phyloP scores from a whole-genome alignment of 2,329 filamentous ascomycete species.

The Calonectria henricotiae region DNA sequence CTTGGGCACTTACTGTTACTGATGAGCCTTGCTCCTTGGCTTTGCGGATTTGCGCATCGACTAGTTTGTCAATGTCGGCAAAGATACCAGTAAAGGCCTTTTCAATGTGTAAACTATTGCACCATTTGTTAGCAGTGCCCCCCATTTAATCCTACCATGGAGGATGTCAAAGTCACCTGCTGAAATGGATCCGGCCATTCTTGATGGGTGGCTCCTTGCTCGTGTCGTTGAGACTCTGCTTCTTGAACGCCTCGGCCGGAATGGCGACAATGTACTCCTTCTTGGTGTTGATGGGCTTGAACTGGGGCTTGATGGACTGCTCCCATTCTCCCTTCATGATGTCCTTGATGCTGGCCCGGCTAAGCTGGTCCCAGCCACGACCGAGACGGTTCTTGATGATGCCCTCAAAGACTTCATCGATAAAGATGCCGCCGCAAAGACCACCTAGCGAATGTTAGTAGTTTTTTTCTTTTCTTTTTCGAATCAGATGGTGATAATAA shows the following conservation, averaged over 20 bases:
- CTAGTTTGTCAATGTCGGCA: conserved; percentile 3
- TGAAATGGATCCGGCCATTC: conserved; percentile 31
- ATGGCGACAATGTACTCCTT: conserved; percentile 38
- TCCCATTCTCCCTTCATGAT: conserved; percentile 37
- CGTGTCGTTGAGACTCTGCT: background rate
- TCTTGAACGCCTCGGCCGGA: conserved; percentile 31
- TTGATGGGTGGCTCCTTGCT: conserved; percentile 23
- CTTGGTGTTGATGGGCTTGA: conserved; percentile 20
- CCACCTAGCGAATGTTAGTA: conserved; percentile 24
- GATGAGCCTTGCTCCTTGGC: conserved; percentile 3
- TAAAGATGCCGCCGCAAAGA: conserved; percentile 39
- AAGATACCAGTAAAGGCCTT: conserved; percentile 19
- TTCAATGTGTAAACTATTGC: conserved; percentile 4
- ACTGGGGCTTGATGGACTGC: conserved; percentile 35
- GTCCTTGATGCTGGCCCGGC: conserved; percentile 27
- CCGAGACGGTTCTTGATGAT: conserved; percentile 20
- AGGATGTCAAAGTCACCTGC: background rate
- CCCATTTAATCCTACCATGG: no score
- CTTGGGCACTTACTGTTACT: background rate
- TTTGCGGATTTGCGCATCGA: conserved; percentile 19
- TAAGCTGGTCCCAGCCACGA: conserved; percentile 28
- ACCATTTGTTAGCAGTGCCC: background rate
- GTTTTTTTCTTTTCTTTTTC: no score
- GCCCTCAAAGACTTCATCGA: conserved; percentile 32
- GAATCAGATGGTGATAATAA: no score